A percentile compares a stretch with the other conserved stretches of the same genome.
phyloP scores from a whole-genome alignment of 2,329 filamentous ascomycete species.

The Pezicula carpinea region DNA sequence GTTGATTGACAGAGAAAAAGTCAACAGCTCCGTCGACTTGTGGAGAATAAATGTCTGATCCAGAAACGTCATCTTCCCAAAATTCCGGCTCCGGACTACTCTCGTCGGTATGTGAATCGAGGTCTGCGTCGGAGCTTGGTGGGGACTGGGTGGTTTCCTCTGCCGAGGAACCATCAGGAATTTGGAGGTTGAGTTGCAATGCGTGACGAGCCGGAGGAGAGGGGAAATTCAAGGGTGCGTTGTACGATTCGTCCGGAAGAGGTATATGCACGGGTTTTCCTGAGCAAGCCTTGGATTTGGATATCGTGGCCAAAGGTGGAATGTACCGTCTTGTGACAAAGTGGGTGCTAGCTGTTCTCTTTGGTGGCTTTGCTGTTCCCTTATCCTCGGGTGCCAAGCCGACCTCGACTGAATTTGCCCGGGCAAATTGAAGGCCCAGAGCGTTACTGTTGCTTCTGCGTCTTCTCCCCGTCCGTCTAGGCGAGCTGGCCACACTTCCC shows the following conservation, averaged over 20 bases:
- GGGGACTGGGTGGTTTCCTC: slow-evolving; percentile 24
- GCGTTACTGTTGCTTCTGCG: slow-evolving; percentile 17
- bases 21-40: slow-evolving; percentile 12
- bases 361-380: slow-evolving; percentile 16
- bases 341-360: slow-evolving; percentile 16
- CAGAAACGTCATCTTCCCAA: slow-evolving; percentile 4
- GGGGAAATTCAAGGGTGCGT: slow-evolving; percentile 9
- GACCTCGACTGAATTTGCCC: slow-evolving; percentile 9
- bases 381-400: slow-evolving; percentile 2
- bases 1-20: slow-evolving; percentile 24
- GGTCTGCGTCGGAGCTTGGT: slow-evolving; percentile 23
- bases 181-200: slow-evolving; percentile 8
- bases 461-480: slow-evolving; percentile 12
- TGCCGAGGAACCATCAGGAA: slow-evolving; percentile 21
- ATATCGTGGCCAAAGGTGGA: slow-evolving; percentile 2
- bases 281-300: slow-evolving; percentile 8
- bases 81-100: slow-evolving; percentile 21
- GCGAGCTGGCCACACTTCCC: slow-evolving; percentile 7
- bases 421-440: slow-evolving; percentile 2
- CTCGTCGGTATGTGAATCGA: slow-evolving; percentile 27
- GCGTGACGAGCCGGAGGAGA: slow-evolving; percentile 3
- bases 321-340: slow-evolving; percentile 10
- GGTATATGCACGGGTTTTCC: slow-evolving; percentile 13
- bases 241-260: slow-evolving; percentile 5
- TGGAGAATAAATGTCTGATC: slow-evolving; percentile 8